These are phyloP conservation scores for Batkoa obscura DNA, from an alignment of 371 early-diverging fungal species.

Conservation along the genomic window DNA sequence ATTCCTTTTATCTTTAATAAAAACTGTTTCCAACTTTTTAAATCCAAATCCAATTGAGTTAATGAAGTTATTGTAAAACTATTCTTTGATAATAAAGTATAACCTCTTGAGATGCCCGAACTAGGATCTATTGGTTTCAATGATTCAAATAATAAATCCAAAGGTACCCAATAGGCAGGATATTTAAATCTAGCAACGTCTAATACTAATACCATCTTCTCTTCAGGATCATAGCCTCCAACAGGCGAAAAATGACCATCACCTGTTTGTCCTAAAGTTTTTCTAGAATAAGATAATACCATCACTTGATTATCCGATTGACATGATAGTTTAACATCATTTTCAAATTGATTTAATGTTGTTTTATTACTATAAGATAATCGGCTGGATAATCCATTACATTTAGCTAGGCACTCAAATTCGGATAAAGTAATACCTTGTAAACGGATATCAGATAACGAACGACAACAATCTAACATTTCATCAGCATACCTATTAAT, in stretches of 20 bases:
- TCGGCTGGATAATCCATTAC: constrained; percentile 24
- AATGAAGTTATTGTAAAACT: too few relatives aligned
- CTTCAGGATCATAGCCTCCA: constrained; percentile 19
- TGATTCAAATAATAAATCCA: constrained; percentile 51
- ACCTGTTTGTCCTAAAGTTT: constrained; percentile 69
- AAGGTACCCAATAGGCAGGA: constrained; percentile 57
- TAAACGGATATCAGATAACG: constrained; percentile 52
- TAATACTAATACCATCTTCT: constrained; percentile 51
- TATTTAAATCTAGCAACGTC: constrained; percentile 77
- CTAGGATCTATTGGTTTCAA: constrained; percentile 11
- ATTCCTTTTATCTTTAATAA: too few relatives aligned
- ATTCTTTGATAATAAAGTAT: too few relatives aligned
- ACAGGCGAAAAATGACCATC: constrained; percentile 28
- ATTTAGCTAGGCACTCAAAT: constrained; percentile 35
- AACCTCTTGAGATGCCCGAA: too few relatives aligned
- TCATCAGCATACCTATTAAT: constrained; percentile 45
- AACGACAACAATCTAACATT: constrained; percentile 62
- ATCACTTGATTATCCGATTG: constrained; percentile 54
- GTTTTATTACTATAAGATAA: constrained; percentile 45
- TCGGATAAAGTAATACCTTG: constrained; percentile 78
- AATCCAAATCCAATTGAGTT: too few relatives aligned
- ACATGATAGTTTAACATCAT: constrained; percentile 45
- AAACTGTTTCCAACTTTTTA: too few relatives aligned
- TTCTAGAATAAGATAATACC: constrained; percentile 71
- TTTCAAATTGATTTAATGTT: constrained; percentile 48